These are phyloP conservation scores for Cichorium intybus DNA, from an alignment of 140 eudicot genomes.

Conservation along the genomic window DNA sequence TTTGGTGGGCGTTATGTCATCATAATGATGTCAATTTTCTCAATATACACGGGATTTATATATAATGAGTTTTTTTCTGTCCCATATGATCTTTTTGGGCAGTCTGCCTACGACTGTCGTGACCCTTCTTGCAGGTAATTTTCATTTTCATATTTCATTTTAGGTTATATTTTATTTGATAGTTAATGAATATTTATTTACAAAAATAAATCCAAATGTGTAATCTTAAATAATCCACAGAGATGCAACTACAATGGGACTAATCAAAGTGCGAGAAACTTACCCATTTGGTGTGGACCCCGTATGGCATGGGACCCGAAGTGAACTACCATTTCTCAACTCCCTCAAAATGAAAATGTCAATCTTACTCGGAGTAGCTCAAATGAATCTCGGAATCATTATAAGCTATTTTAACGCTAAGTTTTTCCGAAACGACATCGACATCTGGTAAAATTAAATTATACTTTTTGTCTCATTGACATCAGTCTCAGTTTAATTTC, in stretches of 20 bases:
- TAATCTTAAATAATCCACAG: too few species aligned
- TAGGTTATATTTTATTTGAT: too few species aligned
- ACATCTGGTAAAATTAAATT: constrained; percentile 52
- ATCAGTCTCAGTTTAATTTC: background rate
- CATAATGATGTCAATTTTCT: constrained; percentile 86
- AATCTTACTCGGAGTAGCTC: constrained; percentile 82
- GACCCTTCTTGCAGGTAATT: constrained; percentile 79
- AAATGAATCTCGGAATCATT: constrained; percentile 89
- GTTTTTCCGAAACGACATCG: constrained; percentile 62
- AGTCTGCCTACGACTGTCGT: constrained; percentile 77
- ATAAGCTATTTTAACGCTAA: constrained; percentile 77
- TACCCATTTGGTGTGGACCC: constrained; percentile 97
- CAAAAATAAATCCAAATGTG: too few species aligned
- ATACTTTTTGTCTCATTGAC: background rate
- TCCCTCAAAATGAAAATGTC: constrained; percentile 98
- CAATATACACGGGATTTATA: constrained; percentile 80
- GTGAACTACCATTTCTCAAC: constrained; percentile 92
- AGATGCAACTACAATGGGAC: constrained; percentile 72
- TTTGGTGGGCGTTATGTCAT: constrained; percentile 90
- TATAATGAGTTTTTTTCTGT: constrained; percentile 90
- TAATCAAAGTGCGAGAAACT: constrained; percentile 70
- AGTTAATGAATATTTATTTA: too few species aligned
- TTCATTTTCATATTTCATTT: too few species aligned
- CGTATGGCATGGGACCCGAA: constrained; percentile 85
- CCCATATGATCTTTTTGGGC: constrained; percentile 77